Conservation (phyloP, 352 stramenopile genomes). For the Poterioochromonas sp. region DNA sequence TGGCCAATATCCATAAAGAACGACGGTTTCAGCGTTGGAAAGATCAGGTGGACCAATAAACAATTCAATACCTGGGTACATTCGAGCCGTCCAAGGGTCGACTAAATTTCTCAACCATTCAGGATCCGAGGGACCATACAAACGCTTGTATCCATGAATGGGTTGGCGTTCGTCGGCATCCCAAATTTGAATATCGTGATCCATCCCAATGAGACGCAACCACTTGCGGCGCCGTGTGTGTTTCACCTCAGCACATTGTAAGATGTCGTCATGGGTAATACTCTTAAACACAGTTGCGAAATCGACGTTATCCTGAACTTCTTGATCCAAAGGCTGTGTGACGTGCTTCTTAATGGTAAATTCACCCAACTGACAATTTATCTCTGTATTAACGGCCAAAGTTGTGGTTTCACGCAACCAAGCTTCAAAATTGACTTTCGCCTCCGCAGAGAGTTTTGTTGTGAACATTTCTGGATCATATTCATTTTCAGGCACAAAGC, state of each 20-base stretch:
- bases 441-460: slow-evolving; percentile 31
- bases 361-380: slow-evolving; percentile 79
- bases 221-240: slow-evolving; percentile 70
- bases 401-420: slow-evolving; percentile 42
- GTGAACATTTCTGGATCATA: slow-evolving; percentile 43
- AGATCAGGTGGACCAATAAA: not conserved
- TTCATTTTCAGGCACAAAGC: slow-evolving; percentile 61
- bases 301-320: slow-evolving; percentile 69
- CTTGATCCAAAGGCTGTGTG: slow-evolving; percentile 66
- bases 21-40: slow-evolving; percentile 1
- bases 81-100: slow-evolving; percentile 21
- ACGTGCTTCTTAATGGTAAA: slow-evolving; percentile 81
- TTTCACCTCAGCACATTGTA: slow-evolving; percentile 67
- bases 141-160: slow-evolving; percentile 33
- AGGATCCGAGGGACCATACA: slow-evolving; percentile 6
- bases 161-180: slow-evolving; percentile 55
- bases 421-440: slow-evolving; percentile 40
- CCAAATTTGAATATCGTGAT: slow-evolving; percentile 76
- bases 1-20: not conserved
- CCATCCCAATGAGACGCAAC: slow-evolving; percentile 67
- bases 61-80: slow-evolving; percentile 9
- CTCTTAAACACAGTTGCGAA: slow-evolving; percentile 59
- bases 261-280: slow-evolving; percentile 51
- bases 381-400: slow-evolving; percentile 59
- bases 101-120: slow-evolving; percentile 29